These are phyloP conservation scores for Tricholoma sp. DNA, from an alignment of 768 basidiomycete genomes.

Conservation along the genomic window DNA sequence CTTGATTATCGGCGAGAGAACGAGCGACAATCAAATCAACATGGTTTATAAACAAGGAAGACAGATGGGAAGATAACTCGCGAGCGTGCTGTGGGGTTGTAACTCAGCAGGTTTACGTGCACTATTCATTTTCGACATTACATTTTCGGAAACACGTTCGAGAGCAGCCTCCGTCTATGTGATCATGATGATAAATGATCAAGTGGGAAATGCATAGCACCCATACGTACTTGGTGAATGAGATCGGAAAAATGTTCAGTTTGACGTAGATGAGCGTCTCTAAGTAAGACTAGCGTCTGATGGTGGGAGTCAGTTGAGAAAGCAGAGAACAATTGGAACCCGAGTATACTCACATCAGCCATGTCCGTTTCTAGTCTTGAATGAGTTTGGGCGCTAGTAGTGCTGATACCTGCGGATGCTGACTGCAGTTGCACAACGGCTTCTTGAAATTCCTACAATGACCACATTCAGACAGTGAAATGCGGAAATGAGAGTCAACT, in stretches of 20 bases:
- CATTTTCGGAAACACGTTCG: background rate
- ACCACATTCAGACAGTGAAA: background rate
- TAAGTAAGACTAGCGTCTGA: background rate
- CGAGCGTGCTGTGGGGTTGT: background rate
- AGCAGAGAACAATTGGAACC: background rate
- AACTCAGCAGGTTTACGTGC: background rate
- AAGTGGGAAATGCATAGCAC: background rate
- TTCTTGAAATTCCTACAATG: slow-evolving; percentile 12
- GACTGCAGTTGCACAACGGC: slow-evolving; percentile 6
- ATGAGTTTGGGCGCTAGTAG: background rate
- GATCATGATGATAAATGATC: background rate
- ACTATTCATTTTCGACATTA: background rate
- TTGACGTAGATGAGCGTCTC: background rate
- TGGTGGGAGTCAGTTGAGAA: background rate
- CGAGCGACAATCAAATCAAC: background rate
- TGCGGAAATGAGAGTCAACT: background rate
- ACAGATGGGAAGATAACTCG: background rate
- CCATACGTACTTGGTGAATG: background rate
- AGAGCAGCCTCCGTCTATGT: background rate
- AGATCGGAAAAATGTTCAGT: background rate
- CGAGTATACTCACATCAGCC: background rate
- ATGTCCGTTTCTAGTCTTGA: background rate
- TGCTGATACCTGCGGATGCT: background rate
- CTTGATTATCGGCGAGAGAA: slow-evolving; percentile 5
- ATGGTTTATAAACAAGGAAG: background rate